Conservation (phyloP, 2,329 filamentous ascomycete species). For the Xylaria digitata region DNA sequence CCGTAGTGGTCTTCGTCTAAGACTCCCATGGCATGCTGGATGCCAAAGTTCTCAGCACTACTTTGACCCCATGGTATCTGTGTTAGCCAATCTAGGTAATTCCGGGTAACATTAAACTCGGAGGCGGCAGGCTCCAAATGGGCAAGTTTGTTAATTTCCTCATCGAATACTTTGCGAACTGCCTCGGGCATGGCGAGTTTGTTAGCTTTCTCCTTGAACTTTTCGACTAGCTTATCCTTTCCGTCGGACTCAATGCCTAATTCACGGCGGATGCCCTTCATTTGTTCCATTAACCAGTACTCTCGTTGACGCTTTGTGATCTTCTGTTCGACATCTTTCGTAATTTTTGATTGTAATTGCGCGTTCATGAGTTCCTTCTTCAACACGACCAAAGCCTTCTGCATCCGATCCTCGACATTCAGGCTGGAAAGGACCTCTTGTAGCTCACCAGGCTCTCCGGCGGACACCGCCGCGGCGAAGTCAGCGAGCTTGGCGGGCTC, state of each 20-base stretch:
- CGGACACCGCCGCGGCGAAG: conserved; percentile 96
- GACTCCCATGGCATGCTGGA: conserved; percentile 88
- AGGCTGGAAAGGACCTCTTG: conserved; percentile 91
- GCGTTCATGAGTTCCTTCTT: conserved; percentile 99
- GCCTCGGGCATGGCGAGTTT: conserved; percentile 97
- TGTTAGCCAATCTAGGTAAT: conserved; percentile 98
- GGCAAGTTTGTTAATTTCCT: conserved; percentile 96
- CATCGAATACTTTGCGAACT: conserved; percentile 97
- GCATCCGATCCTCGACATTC: conserved; percentile 91
- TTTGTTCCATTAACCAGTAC: conserved; percentile 99
- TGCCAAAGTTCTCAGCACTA: conserved; percentile 96
- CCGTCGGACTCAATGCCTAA: conserved; percentile 97
- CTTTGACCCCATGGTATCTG: conserved; percentile 97
- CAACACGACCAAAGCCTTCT: conserved; percentile 89
- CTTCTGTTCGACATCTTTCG: conserved; percentile 96
- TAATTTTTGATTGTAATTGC: conserved; percentile 95
- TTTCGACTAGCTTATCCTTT: conserved; percentile 97
- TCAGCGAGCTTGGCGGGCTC: conserved; percentile 96
- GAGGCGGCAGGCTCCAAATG: conserved; percentile 95
- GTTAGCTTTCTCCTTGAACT: conserved; percentile 93
- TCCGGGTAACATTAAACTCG: conserved; percentile 97
- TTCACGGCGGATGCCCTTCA: conserved; percentile 97
- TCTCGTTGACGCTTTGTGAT: conserved; percentile 97
- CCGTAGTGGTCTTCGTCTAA: conserved; percentile 97
- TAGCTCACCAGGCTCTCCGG: conserved; percentile 88